Percentiles rank a stretch among this genome's conserved stretches.
Conservation (phyloP, 75 land plant species). For the Larix kaempferi region DNA sequence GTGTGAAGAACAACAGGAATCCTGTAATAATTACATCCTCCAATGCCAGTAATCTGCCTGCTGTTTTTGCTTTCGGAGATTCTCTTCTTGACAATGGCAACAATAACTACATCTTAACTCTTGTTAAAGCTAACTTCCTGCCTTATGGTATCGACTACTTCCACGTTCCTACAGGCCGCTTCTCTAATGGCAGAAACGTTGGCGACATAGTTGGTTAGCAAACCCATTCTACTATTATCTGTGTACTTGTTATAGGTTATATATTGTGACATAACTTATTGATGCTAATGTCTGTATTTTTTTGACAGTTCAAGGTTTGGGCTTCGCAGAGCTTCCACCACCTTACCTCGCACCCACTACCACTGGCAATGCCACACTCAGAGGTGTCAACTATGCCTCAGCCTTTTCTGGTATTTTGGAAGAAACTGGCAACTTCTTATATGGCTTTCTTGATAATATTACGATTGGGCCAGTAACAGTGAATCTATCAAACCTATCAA, state of each 20-base stretch:
- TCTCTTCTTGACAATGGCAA: slow-evolving; percentile 83
- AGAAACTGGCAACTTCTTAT: slow-evolving; percentile 7
- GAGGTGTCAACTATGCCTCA: slow-evolving; percentile 40
- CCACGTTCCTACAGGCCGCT: slow-evolving; percentile 51
- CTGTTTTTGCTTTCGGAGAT: slow-evolving; percentile 73
- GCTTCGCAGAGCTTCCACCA: slow-evolving; percentile 9
- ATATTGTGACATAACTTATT: too few relatives aligned
- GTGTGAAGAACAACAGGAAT: neutral
- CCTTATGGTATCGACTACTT: slow-evolving; percentile 72
- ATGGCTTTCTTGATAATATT: neutral
- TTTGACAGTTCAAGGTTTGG: neutral
- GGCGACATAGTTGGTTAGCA: slow-evolving; percentile 45
- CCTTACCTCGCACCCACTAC: slow-evolving; percentile 32
- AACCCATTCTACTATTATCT: neutral
- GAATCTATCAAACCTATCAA: too few relatives aligned
- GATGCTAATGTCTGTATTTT: neutral
- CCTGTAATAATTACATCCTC: neutral
- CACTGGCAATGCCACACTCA: slow-evolving; percentile 18
- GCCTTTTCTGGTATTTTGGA: slow-evolving; percentile 30
- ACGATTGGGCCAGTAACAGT: neutral
- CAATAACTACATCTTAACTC: slow-evolving; percentile 51
- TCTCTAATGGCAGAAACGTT: slow-evolving; percentile 58
- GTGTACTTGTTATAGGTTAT: neutral
- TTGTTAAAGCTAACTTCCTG: slow-evolving; percentile 35
- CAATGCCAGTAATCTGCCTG: slow-evolving; percentile 18